Evolutionary conservation across 2,329 filamentous ascomycete genomes (phyloP), one percentile per base, ranked within the genome.

Genomic region (Fusarium transvaalense): DNA sequence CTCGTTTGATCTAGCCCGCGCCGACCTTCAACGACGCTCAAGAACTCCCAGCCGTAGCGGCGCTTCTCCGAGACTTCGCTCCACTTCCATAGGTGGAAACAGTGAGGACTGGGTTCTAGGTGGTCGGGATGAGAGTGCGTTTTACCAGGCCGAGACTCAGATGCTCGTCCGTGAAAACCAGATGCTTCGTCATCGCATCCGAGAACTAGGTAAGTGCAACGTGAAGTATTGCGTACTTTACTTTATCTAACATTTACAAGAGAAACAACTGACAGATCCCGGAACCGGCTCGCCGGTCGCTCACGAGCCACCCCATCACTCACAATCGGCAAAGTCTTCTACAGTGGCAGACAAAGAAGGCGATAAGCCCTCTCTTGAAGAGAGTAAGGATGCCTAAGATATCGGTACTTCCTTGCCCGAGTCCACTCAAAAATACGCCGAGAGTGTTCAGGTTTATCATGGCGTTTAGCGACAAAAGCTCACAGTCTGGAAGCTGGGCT

Each of bases 111-210:
- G 85, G 81, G 79, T 85, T 47, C 82, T 91, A 2, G 86, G 86
- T n/a, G 86, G 86, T 10, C 83, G 91, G 19, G 92, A 94, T 73
- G 92, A 94, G 76, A 89, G 86, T 67, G 89, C 90, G 1, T 94
- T 93, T 76, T 94, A 94, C 74, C 91, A 94, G 77, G 92, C 92
- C 6, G 92, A 95, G 79, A 93, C 91, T 2, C 91, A 93, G 78
- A 93, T 88, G 80, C 79, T 95, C 72, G 86, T 89, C 23, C 84
- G 92, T 27, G 92, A 94, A 81, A 95, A 94, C 71, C 92, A 94
- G 78, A 94, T 95, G 92, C 81, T 95, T 52, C 89, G 90, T 64
- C 85, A 90, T 76, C 85, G 92, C 48, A 92, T 94, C 61, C 85
- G 90, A 35, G 91, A 94, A 73, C 80, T 94, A 15, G 91, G 91